Base-by-base conservation (phyloP, 2,329 filamentous ascomycete species). In the Apiospora kogelbergensis region DNA sequence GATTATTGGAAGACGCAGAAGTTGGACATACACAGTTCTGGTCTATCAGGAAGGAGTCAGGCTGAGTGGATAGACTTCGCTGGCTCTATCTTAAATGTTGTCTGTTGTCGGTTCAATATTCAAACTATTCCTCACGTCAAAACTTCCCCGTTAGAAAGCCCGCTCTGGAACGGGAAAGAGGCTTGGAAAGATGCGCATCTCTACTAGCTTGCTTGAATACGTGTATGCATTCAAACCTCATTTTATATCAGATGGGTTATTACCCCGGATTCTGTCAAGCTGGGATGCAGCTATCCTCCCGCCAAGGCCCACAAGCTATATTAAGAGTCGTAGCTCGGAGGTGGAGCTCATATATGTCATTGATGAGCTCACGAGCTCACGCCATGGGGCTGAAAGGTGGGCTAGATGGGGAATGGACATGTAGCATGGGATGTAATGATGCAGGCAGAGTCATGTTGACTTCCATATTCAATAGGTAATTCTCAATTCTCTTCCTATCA, bases 361-460 rank as follows among this genome's bases (percentile, higher is more conserved):
- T 37, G 53, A 37, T 60, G 53, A 60, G 53, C 30, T 60, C 53
- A 37, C 53, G 53, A 60, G 53, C 30, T 60, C 53, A 37, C 53
- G 30, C 30, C 53, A 4, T 60, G 37, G 53, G 53, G 53, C 53
- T 60, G 53, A 60, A 60, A 60, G 53, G 53, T 60, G 53, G 53
- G 53, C 53, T 60, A 30, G 20, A 3, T 42, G 40, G 40, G 40
- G 40, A 42, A 42, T 42, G 40, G 6, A 10, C 11, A 60, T 30
- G 20, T 33, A n/a, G 9, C 4, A 37, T 60, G 53, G 30, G 37
- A 60, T 37, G 30, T 37, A 9, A 53, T 53, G 24, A 5, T 53
- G 26, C 26, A 20, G 15, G 15, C 24, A 53, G 33, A 42, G 26
- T 53, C 26, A 11, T 20, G 48, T 26, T 37, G 17, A 60, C 26